These are phyloP conservation scores for Clathrus columnatus DNA, from an alignment of 768 basidiomycete genomes.

Conservation along the genomic window DNA sequence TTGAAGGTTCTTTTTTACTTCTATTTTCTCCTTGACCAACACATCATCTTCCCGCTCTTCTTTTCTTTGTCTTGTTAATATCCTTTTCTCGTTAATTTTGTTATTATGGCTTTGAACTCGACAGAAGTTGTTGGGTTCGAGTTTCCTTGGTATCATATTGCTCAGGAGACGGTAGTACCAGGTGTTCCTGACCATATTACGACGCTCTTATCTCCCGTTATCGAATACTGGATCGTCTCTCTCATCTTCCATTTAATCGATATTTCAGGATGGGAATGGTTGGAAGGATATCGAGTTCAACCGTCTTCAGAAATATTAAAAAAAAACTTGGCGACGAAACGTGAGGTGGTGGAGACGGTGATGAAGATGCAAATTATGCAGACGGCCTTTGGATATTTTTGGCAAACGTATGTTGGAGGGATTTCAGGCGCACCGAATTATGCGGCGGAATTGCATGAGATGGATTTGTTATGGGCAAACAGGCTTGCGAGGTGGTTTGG, in stretches of 20 bases:
- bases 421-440: neutral
- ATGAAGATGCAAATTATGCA: constrained; percentile 10
- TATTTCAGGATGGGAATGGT: constrained; percentile 6
- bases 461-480: neutral
- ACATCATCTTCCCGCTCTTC: neutral
- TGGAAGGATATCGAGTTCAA: constrained; percentile 5
- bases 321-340: constrained; percentile 4
- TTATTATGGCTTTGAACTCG: neutral
- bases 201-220: neutral
- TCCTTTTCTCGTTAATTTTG: neutral
- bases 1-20: too few species aligned
- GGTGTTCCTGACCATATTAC: neutral
- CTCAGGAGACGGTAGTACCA: neutral
- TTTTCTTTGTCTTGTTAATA: neutral
- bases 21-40: too few species aligned
- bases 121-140: neutral
- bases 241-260: constrained; percentile 1
- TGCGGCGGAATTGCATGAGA: neutral
- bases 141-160: constrained; percentile 5
- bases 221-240: constrained; percentile 4
- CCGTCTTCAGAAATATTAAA: constrained; percentile 3
- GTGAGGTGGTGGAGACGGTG: constrained; percentile 3
- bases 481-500: constrained; percentile 13
- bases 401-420: neutral
- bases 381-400: neutral